Percentiles rank a stretch among this genome's conserved stretches.
Conservation (phyloP, 2,329 filamentous ascomycete genomes). For the Neopestalotiopsis sp. region DNA sequence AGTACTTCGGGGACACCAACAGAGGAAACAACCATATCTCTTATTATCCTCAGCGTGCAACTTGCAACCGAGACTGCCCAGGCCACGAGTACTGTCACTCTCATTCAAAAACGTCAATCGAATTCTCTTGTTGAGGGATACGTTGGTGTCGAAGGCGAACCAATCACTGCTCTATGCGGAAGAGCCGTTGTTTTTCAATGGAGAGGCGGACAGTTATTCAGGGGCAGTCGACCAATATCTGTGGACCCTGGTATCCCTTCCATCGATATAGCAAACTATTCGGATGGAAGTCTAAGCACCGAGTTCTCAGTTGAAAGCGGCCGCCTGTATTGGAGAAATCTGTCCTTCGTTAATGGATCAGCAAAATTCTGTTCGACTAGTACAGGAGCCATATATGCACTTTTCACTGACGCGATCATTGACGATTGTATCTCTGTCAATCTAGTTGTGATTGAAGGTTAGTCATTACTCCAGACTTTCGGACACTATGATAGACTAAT, state of each 20-base stretch:
- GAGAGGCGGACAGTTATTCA: conserved; percentile 20
- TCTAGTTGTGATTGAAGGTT: conserved; percentile 24
- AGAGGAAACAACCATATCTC: background rate
- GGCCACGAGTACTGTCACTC: background rate
- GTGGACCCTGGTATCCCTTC: conserved; percentile 22
- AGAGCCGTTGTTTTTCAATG: conserved; percentile 22
- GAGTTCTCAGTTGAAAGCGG: conserved; percentile 21
- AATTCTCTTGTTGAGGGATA: background rate
- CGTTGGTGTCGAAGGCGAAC: background rate
- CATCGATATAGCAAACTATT: conserved; percentile 20
- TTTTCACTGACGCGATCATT: conserved; percentile 23
- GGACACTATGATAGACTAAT: background rate
- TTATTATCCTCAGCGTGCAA: background rate
- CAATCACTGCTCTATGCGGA: background rate
- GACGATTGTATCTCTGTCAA: conserved; percentile 20
- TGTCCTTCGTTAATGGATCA: conserved; percentile 22
- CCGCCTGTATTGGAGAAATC: conserved; percentile 24
- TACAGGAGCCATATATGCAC: conserved; percentile 22
- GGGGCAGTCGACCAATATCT: conserved; percentile 18
- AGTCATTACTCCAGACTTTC: background rate
- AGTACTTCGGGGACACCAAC: too few species aligned
- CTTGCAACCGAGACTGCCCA: background rate
- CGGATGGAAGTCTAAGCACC: conserved; percentile 19
- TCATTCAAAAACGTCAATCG: background rate
- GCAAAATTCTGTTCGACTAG: conserved; percentile 23